Evolutionary conservation across 352 stramenopile species (phyloP), one percentile per base, ranked within the genome.

Genomic region (Pythium folliculosum): DNA sequence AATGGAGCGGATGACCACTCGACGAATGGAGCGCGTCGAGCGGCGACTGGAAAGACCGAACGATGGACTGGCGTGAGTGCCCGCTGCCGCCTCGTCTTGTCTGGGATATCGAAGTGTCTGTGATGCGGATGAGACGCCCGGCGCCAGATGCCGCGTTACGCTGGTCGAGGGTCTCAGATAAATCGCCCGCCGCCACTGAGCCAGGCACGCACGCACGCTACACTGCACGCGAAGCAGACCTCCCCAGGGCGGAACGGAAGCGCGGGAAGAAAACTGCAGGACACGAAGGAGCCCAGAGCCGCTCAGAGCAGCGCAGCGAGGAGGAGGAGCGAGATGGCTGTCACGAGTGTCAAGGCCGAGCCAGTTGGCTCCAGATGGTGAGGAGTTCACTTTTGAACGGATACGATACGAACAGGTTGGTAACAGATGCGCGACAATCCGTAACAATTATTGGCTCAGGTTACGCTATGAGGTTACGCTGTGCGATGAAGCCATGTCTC

Each of bases 391-490:
- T 19, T 47, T 47, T 47, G 14, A n/a, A 47, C 48, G 9, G 30
- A 6, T n/a, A 32, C 27, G 60, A 44, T 67, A 67, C n/a, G 38
- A 67, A 67, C 60, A 21, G 23, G 60, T 67, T 67, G 9, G 4
- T 67, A 67, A 25, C 60, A 35, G 13, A 22, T 16, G 2, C 27
- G 27, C 2, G 27, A 32, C 27, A 32, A 32, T 6, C 27, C 27
- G 27, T 32, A 5, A 32, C 27, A 32, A 32, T 32, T 32, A 32
- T 32, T 32, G 27, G 27, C 27, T 5, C 27, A 32, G 27, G 27
- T 32, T 32, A 32, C 27, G 27, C 3, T 32, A 5, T 32, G 27
- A 32, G 27, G 27, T 32, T 32, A 32, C 27, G 27, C 27, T 32
- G 3, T 32, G 27, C 5, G 27, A 5, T 5, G 27, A 32, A 32